Conservation (phyloP, 2,329 filamentous ascomycete genomes). For the Colletotrichum gigasporum region DNA sequence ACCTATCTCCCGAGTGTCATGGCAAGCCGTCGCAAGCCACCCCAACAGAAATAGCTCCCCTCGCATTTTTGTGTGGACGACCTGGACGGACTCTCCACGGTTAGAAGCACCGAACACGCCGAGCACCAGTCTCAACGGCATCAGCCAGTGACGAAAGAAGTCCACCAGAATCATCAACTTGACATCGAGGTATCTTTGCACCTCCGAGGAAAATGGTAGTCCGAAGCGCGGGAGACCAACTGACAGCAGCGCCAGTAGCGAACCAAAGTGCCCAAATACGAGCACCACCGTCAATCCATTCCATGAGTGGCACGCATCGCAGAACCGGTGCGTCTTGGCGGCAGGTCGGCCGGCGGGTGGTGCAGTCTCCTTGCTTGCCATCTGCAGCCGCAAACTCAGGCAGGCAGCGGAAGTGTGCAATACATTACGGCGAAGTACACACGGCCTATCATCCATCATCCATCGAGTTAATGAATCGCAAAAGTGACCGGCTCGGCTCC, state of each 20-base stretch:
- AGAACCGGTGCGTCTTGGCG: constrained; percentile 21
- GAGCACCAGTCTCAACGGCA: neutral
- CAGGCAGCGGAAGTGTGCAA: no score
- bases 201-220: neutral
- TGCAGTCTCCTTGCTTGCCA: no score
- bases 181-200: no score
- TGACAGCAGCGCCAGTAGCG: neutral
- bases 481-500: neutral
- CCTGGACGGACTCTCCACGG: neutral
- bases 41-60: constrained; percentile 20
- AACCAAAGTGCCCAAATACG: constrained; percentile 13
- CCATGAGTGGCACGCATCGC: constrained; percentile 20
- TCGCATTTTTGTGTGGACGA: neutral
- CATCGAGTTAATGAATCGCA: no score
- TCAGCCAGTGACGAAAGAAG: constrained; percentile 3
- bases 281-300: constrained; percentile 27
- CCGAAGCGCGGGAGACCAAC: constrained; percentile 11
- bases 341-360: no score
- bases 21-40: constrained; percentile 14
- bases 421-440: no score
- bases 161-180: neutral
- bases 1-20: neutral
- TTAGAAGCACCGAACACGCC: constrained; percentile 1
- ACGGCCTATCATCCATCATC: no score
- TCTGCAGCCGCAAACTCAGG: no score